phyloP scores from a whole-genome alignment of 306 rosid species.

The Hippophae gyantsensis region DNA sequence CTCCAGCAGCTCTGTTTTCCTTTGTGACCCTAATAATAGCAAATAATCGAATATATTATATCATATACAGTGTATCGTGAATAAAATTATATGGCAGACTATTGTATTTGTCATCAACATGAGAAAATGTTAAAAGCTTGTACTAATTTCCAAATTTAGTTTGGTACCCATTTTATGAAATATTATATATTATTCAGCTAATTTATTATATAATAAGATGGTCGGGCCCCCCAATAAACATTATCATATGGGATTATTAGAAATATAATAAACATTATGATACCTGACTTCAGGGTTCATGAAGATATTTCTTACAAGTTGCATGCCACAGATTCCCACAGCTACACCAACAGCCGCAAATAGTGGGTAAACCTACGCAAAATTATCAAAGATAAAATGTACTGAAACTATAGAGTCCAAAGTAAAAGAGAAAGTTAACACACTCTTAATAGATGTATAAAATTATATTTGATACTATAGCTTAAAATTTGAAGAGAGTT shows the following conservation, averaged over 20 bases:
- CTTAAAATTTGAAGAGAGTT: no score
- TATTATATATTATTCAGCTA: neutral
- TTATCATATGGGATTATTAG: neutral
- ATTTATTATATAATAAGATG: neutral
- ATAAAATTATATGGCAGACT: no score
- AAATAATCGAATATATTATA: neutral
- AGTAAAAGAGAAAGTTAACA: neutral
- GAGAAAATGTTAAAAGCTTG: no score
- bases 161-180: no score
- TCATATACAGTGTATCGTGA: no score
- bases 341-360: constrained; percentile 69
- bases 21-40: constrained; percentile 56
- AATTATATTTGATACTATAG: no score
- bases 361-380: constrained; percentile 79
- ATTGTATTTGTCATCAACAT: no score
- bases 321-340: constrained; percentile 77
- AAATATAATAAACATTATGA: neutral
- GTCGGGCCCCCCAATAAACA: neutral
- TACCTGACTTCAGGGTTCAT: constrained; percentile 92
- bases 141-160: no score
- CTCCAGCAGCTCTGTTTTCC: constrained; percentile 76
- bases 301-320: constrained; percentile 66
- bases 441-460: no score
- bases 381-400: constrained; percentile 1
- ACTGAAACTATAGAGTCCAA: neutral